Evolutionary conservation across 1,284 basidiomycete genomes (phyloP).

Genomic region (Trichosporon ovoides): DNA sequence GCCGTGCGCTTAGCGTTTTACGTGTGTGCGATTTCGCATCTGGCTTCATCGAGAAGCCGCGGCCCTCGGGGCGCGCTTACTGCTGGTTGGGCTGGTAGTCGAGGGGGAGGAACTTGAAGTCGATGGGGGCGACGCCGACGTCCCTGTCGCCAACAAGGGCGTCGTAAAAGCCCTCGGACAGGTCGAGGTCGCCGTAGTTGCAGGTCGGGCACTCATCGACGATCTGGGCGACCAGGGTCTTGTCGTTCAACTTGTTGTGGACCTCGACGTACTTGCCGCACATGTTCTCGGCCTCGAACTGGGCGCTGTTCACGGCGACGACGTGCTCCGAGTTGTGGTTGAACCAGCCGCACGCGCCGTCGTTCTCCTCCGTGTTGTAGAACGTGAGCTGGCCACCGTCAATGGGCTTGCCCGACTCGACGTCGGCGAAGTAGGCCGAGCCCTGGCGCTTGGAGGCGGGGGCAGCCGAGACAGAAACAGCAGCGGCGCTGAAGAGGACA

Average conservation of each 20-base stretch:
- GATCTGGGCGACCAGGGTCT: constrained; percentile 59
- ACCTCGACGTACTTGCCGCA: constrained; percentile 59
- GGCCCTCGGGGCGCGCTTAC: background rate
- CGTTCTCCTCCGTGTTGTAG: constrained; percentile 32
- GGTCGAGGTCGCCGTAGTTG: constrained; percentile 50
- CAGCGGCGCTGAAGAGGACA: constrained; percentile 24
- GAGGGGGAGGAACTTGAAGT: constrained; percentile 1
- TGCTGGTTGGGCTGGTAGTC: background rate
- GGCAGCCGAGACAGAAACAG: constrained; percentile 26
- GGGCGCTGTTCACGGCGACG: constrained; percentile 37
- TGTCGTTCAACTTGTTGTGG: constrained; percentile 58
- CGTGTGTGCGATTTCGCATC: background rate
- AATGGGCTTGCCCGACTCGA: background rate
- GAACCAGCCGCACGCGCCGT: constrained; percentile 36
- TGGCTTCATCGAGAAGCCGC: background rate
- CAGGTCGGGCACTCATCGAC: constrained; percentile 52
- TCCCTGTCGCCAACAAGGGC: constrained; percentile 33
- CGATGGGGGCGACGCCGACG: constrained; percentile 44
- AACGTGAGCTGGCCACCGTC: constrained; percentile 28
- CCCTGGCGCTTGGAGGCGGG: constrained; percentile 21
- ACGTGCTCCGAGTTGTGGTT: constrained; percentile 34
- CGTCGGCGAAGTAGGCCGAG: background rate
- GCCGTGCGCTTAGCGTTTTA: too few species aligned
- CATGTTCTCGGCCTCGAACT: constrained; percentile 22
- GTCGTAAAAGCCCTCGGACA: constrained; percentile 50